Conservation (phyloP, 192 early-diverging fungal species). For the Tieghemiomyces parasiticus region DNA sequence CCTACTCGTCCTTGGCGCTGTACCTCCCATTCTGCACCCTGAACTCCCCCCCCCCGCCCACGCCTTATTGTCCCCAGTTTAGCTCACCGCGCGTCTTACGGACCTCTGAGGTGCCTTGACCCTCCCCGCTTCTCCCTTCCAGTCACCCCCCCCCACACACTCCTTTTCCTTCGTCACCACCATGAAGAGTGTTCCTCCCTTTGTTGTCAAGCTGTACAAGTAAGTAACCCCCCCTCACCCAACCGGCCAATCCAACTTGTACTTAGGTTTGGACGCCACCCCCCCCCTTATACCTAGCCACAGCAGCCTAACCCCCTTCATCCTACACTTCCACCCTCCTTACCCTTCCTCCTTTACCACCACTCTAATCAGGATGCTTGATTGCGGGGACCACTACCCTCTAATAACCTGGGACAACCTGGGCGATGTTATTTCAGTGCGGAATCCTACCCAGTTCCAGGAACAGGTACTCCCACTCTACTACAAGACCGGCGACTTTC, state of each 20-base stretch:
- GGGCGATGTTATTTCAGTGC: neutral
- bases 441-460: neutral
- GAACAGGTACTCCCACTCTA: neutral
- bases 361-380: neutral
- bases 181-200: neutral
- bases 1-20: too few species aligned
- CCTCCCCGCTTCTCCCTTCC: neutral
- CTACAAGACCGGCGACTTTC: neutral
- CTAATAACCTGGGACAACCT: neutral
- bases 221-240: neutral
- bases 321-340: neutral
- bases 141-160: neutral
- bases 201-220: neutral
- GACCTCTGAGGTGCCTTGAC: neutral
- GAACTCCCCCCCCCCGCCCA: neutral
- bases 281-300: neutral
- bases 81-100: neutral
- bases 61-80: neutral
- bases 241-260: neutral
- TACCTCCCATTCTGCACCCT: neutral
- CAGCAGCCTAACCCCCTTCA: neutral
- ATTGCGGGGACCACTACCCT: neutral
- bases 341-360: neutral
- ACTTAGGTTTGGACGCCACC: neutral
- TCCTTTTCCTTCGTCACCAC: neutral